Base-by-base conservation (phyloP, 2,329 filamentous ascomycete species). In the Lasiodiplodia citricola region DNA sequence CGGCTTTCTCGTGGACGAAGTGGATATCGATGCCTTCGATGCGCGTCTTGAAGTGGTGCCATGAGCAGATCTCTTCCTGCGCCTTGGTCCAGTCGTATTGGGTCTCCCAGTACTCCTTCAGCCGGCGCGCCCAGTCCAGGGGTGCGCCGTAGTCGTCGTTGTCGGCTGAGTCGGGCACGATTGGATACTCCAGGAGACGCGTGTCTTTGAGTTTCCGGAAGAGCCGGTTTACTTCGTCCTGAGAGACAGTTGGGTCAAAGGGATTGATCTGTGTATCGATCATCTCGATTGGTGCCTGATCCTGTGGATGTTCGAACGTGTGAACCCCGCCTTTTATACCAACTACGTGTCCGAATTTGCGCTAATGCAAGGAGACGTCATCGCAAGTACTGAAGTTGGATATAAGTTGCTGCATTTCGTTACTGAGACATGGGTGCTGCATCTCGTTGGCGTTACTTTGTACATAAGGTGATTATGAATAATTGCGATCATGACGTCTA, bases 1-100 rank as follows among this genome's bases (percentile, higher is more conserved):
- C 67, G 5, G 73, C 73, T 55, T 73, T 75, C 41, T 78, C 75
- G 68, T 81, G 79, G n/a, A 82, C 71, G 71, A 82, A 82, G 72
- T 80, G 79, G n/a, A 81, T 71, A 3, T 74, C 75, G 5, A 80
- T 60, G 6, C 72, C 70, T 69, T 81, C 79, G 37, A 80, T 74
- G n/a, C 72, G 70, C 1, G 79, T 79, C 3, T 71, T 76, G 70
- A 74, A 81, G 65, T 82, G 79, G 10, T 76, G 70, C 71, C 76
- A 77, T 54, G 71, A 70, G 10, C 74, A 76, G 54, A 81, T 79
- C 13, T 76, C 70, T 21, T 71, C 71, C 64, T 80, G 75, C 4
- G 76, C 76, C 25, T 74, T 71, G 2, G 70, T 67, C 78, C 78
- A 81, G 56, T 74, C 74, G 72, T 75, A 81, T 13, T 74, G 72